Evolutionary conservation across 768 basidiomycete genomes (phyloP).

Genomic region (Xerocomus brunneocitrinus): DNA sequence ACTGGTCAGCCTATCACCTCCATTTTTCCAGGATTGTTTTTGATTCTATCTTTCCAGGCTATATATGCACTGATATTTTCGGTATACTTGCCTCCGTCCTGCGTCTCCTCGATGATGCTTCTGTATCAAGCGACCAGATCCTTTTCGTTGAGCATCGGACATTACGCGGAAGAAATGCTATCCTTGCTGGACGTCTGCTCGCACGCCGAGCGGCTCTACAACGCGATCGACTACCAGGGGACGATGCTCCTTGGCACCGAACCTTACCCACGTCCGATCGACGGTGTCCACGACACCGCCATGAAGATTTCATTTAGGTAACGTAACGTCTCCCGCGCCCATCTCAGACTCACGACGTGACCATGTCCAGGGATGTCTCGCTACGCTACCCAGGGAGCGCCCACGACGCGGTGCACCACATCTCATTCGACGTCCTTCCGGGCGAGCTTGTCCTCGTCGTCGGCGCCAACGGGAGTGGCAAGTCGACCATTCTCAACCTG

Average conservation of each 20-base stretch:
- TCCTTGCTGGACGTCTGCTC: constrained; percentile 13
- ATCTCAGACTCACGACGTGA: not conserved
- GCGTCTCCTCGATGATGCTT: constrained; percentile 32
- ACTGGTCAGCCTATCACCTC: constrained; percentile 22
- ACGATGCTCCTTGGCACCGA: constrained; percentile 16
- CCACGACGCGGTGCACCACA: constrained; percentile 19
- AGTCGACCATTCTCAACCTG: constrained; percentile 41
- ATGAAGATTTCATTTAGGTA: constrained; percentile 29
- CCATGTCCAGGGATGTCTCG: constrained; percentile 13
- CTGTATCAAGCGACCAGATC: constrained; percentile 30
- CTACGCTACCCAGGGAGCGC: constrained; percentile 21
- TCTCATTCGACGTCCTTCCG: constrained; percentile 27
- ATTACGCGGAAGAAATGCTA: constrained; percentile 2
- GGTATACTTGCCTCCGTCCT: constrained; percentile 25
- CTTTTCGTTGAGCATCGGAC: constrained; percentile 14
- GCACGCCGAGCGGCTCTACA: constrained; percentile 19
- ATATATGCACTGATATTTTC: constrained; percentile 21
- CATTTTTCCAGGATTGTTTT: not conserved
- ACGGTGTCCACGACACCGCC: constrained; percentile 9
- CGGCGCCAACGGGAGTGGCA: constrained; percentile 28
- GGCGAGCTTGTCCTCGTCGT: constrained; percentile 31
- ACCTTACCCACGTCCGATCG: constrained; percentile 14
- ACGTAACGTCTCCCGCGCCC: not conserved
- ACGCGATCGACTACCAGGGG: constrained; percentile 18
- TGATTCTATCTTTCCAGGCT: constrained; percentile 11